Evolutionary conservation across 345 rosid species (phyloP).

Genomic region (Eucalyptus cloeziana): DNA sequence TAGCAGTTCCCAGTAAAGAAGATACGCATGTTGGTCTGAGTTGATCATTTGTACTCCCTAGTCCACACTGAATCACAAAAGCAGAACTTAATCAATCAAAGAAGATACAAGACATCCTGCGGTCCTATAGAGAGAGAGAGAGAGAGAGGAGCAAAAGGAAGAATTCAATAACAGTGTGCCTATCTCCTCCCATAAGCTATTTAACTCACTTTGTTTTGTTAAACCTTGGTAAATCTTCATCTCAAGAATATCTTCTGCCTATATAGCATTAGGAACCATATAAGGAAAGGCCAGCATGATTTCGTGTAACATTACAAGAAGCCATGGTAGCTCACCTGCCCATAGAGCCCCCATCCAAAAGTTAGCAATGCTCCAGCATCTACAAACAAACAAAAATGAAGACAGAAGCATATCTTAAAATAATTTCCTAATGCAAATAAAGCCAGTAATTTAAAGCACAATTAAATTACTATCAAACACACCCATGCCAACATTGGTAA

Average conservation of each 20-base stretch:
- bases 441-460: neutral
- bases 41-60: slow-evolving; percentile 58
- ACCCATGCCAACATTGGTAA: neutral
- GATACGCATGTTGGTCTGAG: slow-evolving; percentile 56
- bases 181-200: neutral
- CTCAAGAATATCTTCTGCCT: neutral
- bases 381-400: slow-evolving; percentile 14
- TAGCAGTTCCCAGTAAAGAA: slow-evolving; percentile 27
- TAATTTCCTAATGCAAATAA: neutral
- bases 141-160: neutral
- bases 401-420: neutral
- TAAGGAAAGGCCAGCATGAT: neutral
- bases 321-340: slow-evolving; percentile 40
- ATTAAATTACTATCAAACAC: neutral
- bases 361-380: slow-evolving; percentile 65
- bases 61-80: slow-evolving; percentile 53
- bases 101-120: neutral
- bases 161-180: neutral
- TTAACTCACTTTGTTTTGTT: neutral
- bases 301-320: neutral
- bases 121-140: neutral
- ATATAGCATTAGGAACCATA: neutral
- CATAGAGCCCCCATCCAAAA: slow-evolving; percentile 92
- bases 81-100: neutral
- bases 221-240: neutral